These are phyloP conservation scores for Apiospora sp. DNA, from an alignment of 2,329 filamentous ascomycete species.

Conservation along the genomic window DNA sequence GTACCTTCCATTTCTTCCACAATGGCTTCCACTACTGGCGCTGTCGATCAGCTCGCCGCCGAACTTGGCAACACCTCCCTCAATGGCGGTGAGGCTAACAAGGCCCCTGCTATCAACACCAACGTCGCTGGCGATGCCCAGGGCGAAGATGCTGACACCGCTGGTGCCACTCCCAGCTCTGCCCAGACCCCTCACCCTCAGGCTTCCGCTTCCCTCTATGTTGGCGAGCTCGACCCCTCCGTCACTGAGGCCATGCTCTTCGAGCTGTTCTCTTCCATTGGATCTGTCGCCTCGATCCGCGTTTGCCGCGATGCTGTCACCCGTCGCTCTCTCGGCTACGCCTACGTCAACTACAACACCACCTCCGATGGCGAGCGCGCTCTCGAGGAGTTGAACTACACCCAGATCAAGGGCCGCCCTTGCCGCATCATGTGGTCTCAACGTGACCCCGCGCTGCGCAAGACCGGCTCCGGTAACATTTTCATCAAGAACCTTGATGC, in stretches of 20 bases:
- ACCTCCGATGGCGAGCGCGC: constrained; percentile 96
- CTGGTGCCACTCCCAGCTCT: constrained; percentile 75
- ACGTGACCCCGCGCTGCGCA: constrained; percentile 97
- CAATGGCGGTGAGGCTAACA: constrained; percentile 71
- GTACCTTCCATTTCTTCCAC: constrained; percentile 34
- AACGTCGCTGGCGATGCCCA: constrained; percentile 65
- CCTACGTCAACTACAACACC: constrained; percentile 99
- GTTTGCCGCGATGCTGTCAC: constrained; percentile 99
- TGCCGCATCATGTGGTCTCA: constrained; percentile 99
- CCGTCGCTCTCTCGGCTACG: constrained; percentile 97
- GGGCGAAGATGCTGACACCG: constrained; percentile 67
- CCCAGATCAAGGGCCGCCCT: constrained; percentile 96
- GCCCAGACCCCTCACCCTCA: constrained; percentile 77
- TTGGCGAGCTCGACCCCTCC: constrained; percentile 95
- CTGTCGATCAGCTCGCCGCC: constrained; percentile 82
- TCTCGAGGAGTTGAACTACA: constrained; percentile 99
- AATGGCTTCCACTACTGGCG: constrained; percentile 69
- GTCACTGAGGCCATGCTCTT: constrained; percentile 99
- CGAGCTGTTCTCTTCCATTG: constrained; percentile 99
- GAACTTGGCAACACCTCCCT: constrained; percentile 78
- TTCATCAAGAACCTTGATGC: constrained; percentile 99
- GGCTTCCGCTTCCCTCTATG: constrained; percentile 97
- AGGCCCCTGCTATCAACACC: constrained; percentile 77
- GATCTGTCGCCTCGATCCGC: constrained; percentile 98
- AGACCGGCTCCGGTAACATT: constrained; percentile 98